Conservation (phyloP, 2,329 filamentous ascomycete species). For the Dactylellina haptotyla region DNA sequence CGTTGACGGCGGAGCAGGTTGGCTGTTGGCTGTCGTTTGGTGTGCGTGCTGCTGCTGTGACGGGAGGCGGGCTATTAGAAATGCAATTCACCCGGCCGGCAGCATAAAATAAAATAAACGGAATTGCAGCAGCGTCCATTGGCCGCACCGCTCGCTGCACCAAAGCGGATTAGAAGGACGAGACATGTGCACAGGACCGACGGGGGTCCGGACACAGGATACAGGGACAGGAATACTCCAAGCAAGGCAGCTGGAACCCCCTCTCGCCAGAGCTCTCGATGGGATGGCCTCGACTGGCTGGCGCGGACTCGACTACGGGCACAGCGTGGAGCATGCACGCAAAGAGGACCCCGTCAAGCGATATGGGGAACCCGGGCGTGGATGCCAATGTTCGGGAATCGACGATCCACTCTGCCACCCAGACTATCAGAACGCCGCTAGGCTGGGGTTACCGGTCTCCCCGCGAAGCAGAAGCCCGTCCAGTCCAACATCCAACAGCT, state of each 20-base stretch:
- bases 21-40: not conserved
- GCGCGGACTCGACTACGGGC: too few species aligned
- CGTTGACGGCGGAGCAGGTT: too few species aligned
- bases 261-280: too few species aligned
- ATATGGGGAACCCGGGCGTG: too few species aligned
- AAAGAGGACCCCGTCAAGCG: too few species aligned
- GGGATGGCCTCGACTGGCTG: too few species aligned
- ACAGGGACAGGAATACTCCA: too few species aligned
- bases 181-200: too few species aligned
- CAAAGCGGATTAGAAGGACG: not conserved
- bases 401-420: conserved; percentile 17
- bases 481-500: conserved; percentile 21
- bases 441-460: conserved; percentile 35
- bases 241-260: too few species aligned
- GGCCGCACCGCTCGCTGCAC: not conserved
- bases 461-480: conserved; percentile 18
- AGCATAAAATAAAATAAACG: conserved; percentile 17
- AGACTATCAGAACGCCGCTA: conserved; percentile 14
- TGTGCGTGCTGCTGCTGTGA: conserved; percentile 4
- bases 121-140: not conserved
- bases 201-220: too few species aligned
- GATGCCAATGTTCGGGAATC: conserved; percentile 44
- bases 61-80: too few species aligned
- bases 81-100: not conserved
- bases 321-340: too few species aligned